Percentiles rank a stretch among this genome's conserved stretches.
phyloP scores from a whole-genome alignment of 129 eudicot genomes.

The Flaveria robusta region DNA sequence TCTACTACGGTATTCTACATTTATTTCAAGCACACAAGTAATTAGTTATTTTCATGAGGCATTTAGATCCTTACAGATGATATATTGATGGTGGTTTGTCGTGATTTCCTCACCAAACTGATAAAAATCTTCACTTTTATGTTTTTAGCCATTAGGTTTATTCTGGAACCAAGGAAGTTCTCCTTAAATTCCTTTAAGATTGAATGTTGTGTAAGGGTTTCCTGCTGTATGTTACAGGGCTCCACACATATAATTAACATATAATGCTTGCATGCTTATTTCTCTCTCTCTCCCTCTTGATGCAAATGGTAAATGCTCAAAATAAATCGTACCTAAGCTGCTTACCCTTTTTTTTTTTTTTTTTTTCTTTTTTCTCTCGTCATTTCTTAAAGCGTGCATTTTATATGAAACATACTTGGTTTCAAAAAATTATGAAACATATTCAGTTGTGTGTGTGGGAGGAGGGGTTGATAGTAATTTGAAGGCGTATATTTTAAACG shows the following conservation, averaged over 20 bases:
- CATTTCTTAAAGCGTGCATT: neutral
- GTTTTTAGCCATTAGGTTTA: neutral
- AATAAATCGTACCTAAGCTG: neutral
- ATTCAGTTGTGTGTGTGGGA: neutral
- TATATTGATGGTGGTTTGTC: neutral
- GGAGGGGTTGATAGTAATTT: neutral
- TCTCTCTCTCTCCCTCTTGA: constrained; percentile 11
- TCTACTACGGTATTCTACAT: neutral
- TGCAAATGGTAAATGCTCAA: constrained; percentile 7
- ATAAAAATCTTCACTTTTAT: neutral
- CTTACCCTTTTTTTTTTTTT: neutral
- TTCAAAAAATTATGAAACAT: neutral
- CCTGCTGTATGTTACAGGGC: neutral
- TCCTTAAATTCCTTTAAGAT: neutral
- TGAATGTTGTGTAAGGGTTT: constrained; percentile 3
- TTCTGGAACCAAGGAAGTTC: constrained; percentile 6
- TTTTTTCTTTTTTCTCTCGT: neutral
- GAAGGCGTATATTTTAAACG: neutral
- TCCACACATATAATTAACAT: neutral
- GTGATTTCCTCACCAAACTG: neutral
- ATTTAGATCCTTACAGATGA: neutral
- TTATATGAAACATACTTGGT: constrained; percentile 14
- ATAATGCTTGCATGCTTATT: neutral
- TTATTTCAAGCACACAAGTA: neutral
- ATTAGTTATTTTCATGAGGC: neutral